These are phyloP conservation scores for Metschnikowia baotianmanensis DNA, from an alignment of 805 yeast genomes.

Conservation along the genomic window DNA sequence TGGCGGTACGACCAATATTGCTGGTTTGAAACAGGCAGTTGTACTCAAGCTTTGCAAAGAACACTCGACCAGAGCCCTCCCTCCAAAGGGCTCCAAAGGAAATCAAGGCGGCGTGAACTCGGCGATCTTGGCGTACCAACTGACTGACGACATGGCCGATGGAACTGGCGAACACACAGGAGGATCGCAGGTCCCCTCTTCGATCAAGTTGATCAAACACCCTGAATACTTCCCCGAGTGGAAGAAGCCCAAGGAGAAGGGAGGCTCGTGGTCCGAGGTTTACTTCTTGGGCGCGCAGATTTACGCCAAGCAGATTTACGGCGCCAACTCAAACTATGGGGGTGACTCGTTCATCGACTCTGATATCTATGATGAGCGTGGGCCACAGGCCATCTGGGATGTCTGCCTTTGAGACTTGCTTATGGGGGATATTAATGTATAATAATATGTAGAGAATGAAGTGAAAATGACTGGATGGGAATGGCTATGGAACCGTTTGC, in stretches of 20 bases:
- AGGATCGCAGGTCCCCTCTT: conserved; percentile 74
- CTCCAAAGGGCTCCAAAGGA: conserved; percentile 23
- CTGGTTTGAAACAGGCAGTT: conserved; percentile 74
- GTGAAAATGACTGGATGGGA: background rate
- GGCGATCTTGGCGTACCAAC: conserved; percentile 44
- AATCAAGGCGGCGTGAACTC: conserved; percentile 31
- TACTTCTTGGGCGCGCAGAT: conserved; percentile 85
- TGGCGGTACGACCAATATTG: conserved; percentile 74
- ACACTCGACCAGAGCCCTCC: conserved; percentile 44
- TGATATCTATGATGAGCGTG: conserved; percentile 71
- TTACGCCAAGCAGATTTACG: conserved; percentile 80
- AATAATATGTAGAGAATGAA: conserved; percentile 3
- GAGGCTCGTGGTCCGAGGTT: conserved; percentile 69
- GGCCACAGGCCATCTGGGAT: conserved; percentile 85
- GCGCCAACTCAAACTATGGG: conserved; percentile 51
- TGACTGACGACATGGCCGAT: conserved; percentile 34
- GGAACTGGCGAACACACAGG: conserved; percentile 13
- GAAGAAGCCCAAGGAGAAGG: conserved; percentile 55
- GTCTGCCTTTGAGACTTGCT: conserved; percentile 18
- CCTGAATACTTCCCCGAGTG: conserved; percentile 96
- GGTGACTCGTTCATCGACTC: conserved; percentile 64
- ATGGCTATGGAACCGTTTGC: too few species aligned
- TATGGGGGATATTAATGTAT: background rate
- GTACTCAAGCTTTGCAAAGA: conserved; percentile 55
- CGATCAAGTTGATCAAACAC: conserved; percentile 61